Conservation (phyloP, 163 green algal genomes). For the Trebouxiophyceae sp. region DNA sequence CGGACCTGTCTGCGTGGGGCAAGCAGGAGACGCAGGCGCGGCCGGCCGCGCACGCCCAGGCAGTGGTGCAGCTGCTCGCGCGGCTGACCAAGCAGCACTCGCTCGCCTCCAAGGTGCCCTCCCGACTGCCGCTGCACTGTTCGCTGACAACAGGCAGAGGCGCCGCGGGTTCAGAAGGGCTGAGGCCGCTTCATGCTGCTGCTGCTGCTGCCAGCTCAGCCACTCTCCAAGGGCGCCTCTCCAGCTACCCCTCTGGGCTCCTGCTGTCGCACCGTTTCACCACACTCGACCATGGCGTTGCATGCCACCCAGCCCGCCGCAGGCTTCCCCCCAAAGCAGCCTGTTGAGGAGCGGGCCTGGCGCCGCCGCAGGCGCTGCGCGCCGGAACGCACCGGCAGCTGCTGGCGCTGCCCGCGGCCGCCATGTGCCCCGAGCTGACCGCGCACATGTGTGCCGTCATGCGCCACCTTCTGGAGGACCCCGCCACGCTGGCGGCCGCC, state of each 20-base stretch:
- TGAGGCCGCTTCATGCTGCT: no score
- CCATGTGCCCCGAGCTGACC: conserved; percentile 54
- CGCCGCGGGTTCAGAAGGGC: no score
- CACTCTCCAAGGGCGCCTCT: no score
- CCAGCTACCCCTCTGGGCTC: no score
- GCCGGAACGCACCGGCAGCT: conserved; percentile 47
- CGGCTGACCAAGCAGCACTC: conserved; percentile 59
- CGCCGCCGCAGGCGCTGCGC: conserved; percentile 62
- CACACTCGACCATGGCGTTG: no score
- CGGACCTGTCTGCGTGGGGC: not conserved
- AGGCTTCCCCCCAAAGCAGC: no score
- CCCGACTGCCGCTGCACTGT: no score
- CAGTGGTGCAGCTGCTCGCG: conserved; percentile 63
- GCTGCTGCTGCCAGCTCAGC: no score
- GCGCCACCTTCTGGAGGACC: conserved; percentile 86
- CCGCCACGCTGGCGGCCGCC: conserved; percentile 66
- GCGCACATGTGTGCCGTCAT: conserved; percentile 63
- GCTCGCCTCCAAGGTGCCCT: conserved; percentile 40
- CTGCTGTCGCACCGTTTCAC: no score
- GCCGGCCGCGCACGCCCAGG: conserved; percentile 44
- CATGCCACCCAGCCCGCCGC: no score
- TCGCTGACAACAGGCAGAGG: no score
- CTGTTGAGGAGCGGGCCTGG: no score
- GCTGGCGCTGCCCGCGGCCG: conserved; percentile 59
- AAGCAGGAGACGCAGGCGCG: not conserved